Base-by-base conservation (phyloP, 1,284 basidiomycete genomes). In the Mycena sp. region DNA sequence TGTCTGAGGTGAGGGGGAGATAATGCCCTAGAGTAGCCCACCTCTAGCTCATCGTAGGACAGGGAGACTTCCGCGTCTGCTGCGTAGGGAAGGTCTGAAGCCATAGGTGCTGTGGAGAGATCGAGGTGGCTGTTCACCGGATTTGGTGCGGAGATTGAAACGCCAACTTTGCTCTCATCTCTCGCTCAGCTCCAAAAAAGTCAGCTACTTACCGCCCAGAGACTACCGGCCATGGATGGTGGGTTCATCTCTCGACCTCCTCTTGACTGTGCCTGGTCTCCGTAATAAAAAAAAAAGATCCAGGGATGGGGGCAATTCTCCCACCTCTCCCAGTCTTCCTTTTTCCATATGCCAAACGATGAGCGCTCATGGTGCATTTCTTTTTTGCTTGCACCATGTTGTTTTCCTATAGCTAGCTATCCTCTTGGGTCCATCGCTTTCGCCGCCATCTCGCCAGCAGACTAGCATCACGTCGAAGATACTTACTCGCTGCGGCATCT, bases 1-100 rank as follows among this genome's bases (percentile, higher is more conserved):
- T 19, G 58, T 53, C 21, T 58, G 56, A 40, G n/a, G 28, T 12
- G 11, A 26, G 10, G 4, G 6, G 10, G 9, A 16, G 30, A 5
- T 6, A 29, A 6, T 7, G 44, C 23, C 28, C 10, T 4, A 44
- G 16, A 9, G n/a, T 40, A 19, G 29, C 6, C 32, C 37, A 96
- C 95, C 80, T 95, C 90, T 29, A 98, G 85, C 78, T 98, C 96
- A 69, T 97, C 94, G 73, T 88, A 95, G 4, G 91, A 87, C 26
- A 98, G 83, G 6, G 95, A 95, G 49, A 92, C 86, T 76, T 97
- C 91, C 10, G 95, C 96, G 76, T 98, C 96, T 21, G 95, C 96
- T 64, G 96, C 96, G 78, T 98, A 98, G 19, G 96, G 96, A n/a
- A 98, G 83, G 72, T 96, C 94, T 56, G 92, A 93, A 38, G 88